phyloP scores from a whole-genome alignment of 805 yeast genomes.

The Candida suzukii region DNA sequence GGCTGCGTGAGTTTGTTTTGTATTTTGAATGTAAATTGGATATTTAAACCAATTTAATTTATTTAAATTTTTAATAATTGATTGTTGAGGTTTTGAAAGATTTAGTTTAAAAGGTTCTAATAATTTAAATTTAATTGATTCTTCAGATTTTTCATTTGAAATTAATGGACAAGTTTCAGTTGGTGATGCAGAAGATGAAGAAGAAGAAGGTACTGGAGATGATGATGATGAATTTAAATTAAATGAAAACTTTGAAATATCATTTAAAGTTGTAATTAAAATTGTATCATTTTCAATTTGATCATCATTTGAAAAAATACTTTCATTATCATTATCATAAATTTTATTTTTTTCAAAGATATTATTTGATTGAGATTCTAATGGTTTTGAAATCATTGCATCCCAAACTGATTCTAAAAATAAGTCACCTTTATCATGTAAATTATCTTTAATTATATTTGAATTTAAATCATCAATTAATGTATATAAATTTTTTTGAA shows the following conservation, averaged over 20 bases:
- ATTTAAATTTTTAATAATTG: conserved; percentile 53
- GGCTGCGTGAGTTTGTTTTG: conserved; percentile 74
- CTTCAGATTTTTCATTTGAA: conserved; percentile 6
- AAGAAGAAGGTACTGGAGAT: not conserved
- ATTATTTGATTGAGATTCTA: not conserved
- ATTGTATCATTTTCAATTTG: conserved; percentile 4
- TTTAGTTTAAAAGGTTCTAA: conserved; percentile 25
- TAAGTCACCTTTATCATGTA: conserved; percentile 56
- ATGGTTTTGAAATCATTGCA: conserved; percentile 37
- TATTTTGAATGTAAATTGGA: conserved; percentile 60
- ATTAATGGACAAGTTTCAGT: not conserved
- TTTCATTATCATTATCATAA: conserved; percentile 9
- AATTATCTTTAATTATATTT: conserved; percentile 33
- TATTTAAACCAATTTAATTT: conserved; percentile 58
- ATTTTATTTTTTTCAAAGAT: conserved; percentile 2
- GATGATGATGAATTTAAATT: not conserved
- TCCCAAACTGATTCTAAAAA: conserved; percentile 58
- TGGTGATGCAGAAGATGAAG: not conserved
- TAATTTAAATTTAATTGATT: conserved; percentile 3
- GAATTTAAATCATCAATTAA: not conserved
- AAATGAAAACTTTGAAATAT: conserved; percentile 5
- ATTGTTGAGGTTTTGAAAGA: conserved; percentile 36
- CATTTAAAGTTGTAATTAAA: conserved; percentile 6
- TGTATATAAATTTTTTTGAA: not conserved
- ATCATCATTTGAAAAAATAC: not conserved